phyloP scores from a whole-genome alignment of 495 filamentous ascomycete species.

The Amorphotheca resinae region DNA sequence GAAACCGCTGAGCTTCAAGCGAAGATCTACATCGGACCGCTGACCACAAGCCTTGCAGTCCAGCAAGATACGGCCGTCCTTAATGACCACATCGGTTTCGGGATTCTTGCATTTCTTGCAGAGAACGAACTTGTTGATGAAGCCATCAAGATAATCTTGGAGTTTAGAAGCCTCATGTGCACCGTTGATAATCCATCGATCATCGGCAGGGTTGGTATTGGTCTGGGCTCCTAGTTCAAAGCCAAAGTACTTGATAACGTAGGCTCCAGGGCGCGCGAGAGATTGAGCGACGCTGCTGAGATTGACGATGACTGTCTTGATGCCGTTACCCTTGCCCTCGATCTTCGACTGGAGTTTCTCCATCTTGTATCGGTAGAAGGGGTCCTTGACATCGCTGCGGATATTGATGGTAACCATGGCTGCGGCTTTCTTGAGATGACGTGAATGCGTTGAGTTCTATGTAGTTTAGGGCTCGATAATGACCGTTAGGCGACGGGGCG shows the following conservation, averaged over 20 bases:
- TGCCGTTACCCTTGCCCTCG: slow-evolving; percentile 97
- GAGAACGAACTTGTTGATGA: slow-evolving; percentile 95
- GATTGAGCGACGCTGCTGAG: slow-evolving; percentile 88
- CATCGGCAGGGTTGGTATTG: slow-evolving; percentile 91
- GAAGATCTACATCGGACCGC: slow-evolving; percentile 77
- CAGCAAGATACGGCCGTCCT: slow-evolving; percentile 76
- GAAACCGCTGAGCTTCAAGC: slow-evolving; percentile 92
- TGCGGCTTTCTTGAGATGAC: slow-evolving; percentile 27
- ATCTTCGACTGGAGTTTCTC: slow-evolving; percentile 96
- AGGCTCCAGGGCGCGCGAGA: slow-evolving; percentile 80
- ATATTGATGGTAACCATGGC: slow-evolving; percentile 90
- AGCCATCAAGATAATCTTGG: slow-evolving; percentile 95
- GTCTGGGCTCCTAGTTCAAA: slow-evolving; percentile 98
- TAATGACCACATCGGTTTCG: slow-evolving; percentile 89
- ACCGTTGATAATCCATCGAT: slow-evolving; percentile 99
- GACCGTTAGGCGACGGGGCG: slow-evolving; percentile 32
- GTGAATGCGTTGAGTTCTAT: slow-evolving; percentile 9
- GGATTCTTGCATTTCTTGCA: slow-evolving; percentile 99
- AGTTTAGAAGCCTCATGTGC: slow-evolving; percentile 92
- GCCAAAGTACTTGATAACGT: slow-evolving; percentile 99
- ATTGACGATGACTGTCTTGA: slow-evolving; percentile 96
- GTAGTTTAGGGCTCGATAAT: slow-evolving; percentile 22
- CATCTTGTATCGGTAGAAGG: slow-evolving; percentile 99
- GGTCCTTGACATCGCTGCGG: slow-evolving; percentile 94
- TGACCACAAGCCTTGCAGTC: slow-evolving; percentile 99